phyloP scores from a whole-genome alignment of 306 rosid species.

The Hippophae tibetana region DNA sequence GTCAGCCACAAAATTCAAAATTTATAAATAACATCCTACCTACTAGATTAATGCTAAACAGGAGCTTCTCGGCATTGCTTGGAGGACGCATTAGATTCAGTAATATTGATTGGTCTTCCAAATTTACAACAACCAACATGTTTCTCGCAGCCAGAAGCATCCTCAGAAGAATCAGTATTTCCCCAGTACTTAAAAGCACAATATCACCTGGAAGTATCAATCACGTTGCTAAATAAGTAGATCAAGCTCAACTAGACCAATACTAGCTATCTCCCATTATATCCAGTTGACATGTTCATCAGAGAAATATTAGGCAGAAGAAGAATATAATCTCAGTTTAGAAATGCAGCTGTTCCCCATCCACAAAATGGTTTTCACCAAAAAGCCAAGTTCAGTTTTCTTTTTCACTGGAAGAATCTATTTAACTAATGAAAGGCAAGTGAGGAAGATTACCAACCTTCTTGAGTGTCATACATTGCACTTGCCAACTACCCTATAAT shows the following conservation, averaged over 20 bases:
- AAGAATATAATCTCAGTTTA: no score
- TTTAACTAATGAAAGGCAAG: background rate
- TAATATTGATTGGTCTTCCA: conserved; percentile 27
- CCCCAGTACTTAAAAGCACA: background rate
- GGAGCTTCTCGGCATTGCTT: conserved; percentile 33
- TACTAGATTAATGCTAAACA: conserved; percentile 20
- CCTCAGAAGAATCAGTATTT: conserved; percentile 41
- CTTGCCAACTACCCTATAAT: conserved; percentile 81
- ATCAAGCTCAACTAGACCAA: background rate
- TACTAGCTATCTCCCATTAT: no score
- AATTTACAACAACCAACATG: conserved; percentile 32
- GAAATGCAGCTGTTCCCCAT: no score
- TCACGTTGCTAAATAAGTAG: background rate
- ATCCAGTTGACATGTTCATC: no score
- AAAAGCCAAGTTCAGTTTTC: no score
- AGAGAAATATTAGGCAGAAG: no score
- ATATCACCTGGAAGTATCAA: conserved; percentile 36
- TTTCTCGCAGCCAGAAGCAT: conserved; percentile 37
- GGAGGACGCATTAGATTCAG: conserved; percentile 39
- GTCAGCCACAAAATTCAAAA: conserved; percentile 44
- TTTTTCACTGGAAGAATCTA: background rate
- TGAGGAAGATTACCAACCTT: conserved; percentile 17
- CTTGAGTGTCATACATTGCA: conserved; percentile 29
- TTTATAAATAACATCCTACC: conserved; percentile 35
- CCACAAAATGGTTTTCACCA: no score